These are phyloP conservation scores for Pythium phragmitis DNA, from an alignment of 352 stramenopile species.

Conservation along the genomic window DNA sequence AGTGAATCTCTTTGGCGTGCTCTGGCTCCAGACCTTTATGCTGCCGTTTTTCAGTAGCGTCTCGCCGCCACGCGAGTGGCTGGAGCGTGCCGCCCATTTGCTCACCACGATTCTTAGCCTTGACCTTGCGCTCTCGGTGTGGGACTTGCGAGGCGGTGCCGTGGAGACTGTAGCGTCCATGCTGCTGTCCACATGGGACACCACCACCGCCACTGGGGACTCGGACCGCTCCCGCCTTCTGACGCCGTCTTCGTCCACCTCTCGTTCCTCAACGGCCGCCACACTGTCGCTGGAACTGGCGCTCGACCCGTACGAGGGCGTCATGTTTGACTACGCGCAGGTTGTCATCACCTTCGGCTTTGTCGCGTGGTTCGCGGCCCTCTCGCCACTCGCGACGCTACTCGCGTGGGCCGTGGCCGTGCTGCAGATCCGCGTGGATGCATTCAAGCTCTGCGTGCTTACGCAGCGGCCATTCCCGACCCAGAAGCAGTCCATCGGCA, in stretches of 20 bases:
- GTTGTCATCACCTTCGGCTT: constrained; percentile 61
- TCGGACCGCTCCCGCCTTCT: constrained; percentile 6
- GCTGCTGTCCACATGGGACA: neutral
- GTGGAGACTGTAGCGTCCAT: neutral
- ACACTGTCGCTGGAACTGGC: constrained; percentile 35
- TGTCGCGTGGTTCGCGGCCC: constrained; percentile 62
- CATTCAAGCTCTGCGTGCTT: constrained; percentile 57
- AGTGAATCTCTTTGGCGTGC: constrained; percentile 54
- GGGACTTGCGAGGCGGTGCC: constrained; percentile 32
- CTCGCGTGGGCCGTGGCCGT: constrained; percentile 51
- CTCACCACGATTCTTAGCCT: constrained; percentile 46
- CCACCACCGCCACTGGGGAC: neutral
- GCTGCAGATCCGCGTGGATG: constrained; percentile 64
- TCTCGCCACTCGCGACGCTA: constrained; percentile 37
- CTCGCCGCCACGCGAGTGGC: constrained; percentile 29
- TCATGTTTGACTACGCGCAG: constrained; percentile 78
- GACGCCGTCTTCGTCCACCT: neutral
- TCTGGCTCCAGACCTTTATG: constrained; percentile 57
- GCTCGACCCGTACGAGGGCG: constrained; percentile 58
- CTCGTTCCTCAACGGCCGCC: neutral
- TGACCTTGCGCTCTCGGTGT: constrained; percentile 32
- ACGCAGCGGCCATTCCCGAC: constrained; percentile 65
- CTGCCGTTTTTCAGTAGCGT: constrained; percentile 29
- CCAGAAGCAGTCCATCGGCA: constrained; percentile 48
- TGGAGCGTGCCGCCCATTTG: constrained; percentile 45